Evolutionary conservation across 108 stramenopile genomes (phyloP).

Genomic region (Fistulifera solaris): DNA sequence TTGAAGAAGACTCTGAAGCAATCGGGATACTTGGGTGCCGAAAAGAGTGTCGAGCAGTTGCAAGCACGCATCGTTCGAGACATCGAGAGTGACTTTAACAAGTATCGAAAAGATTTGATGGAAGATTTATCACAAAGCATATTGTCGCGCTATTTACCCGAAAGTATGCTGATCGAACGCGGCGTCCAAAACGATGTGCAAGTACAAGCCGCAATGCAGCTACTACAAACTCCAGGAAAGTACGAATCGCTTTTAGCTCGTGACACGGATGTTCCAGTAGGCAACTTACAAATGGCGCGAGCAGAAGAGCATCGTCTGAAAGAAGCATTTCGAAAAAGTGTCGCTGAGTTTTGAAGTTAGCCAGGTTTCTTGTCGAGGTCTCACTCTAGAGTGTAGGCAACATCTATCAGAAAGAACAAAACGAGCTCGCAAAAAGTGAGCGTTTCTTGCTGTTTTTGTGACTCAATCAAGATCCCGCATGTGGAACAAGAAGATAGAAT

Average conservation of each 20-base stretch:
- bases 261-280: neutral
- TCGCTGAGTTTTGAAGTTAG: too few species aligned
- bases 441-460: too few species aligned
- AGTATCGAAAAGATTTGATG: constrained; percentile 74
- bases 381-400: too few species aligned
- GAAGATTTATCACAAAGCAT: constrained; percentile 77
- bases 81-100: constrained; percentile 68
- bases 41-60: constrained; percentile 53
- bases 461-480: too few species aligned
- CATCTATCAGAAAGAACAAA: too few species aligned
- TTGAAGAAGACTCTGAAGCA: constrained; percentile 57
- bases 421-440: too few species aligned
- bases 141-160: constrained; percentile 71
- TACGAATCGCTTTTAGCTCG: constrained; percentile 61
- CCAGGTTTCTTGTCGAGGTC: too few species aligned
- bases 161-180: constrained; percentile 75
- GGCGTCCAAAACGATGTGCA: constrained; percentile 50
- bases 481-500: too few species aligned
- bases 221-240: constrained; percentile 43
- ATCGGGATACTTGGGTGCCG: constrained; percentile 58
- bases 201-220: constrained; percentile 55
- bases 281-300: too few species aligned
- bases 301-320: too few species aligned
- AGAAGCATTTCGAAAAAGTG: too few species aligned
- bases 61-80: constrained; percentile 61